Evolutionary conservation across 2,329 filamentous ascomycete genomes (phyloP).

Genomic region (Fusarium mundagurra): DNA sequence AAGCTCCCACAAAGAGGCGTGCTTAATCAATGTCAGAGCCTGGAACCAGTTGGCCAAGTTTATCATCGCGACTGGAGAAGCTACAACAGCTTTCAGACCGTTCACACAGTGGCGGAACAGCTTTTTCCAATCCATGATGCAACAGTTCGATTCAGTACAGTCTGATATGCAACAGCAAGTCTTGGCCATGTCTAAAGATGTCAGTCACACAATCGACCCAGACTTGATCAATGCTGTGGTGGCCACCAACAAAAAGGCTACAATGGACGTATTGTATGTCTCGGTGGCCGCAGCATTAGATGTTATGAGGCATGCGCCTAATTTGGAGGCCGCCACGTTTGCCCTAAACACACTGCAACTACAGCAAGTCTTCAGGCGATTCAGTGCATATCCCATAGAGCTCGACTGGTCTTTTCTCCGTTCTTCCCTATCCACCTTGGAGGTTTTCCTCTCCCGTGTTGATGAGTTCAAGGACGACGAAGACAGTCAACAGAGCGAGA

Average conservation of each 20-base stretch:
- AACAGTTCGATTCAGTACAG: conserved; percentile 66
- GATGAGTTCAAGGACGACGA: conserved; percentile 53
- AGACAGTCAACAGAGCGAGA: conserved; percentile 52
- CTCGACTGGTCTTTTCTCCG: conserved; percentile 61
- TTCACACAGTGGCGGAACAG: conserved; percentile 62
- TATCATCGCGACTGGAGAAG: conserved; percentile 58
- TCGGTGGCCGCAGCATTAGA: conserved; percentile 61
- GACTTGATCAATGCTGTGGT: conserved; percentile 61
- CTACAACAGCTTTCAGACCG: conserved; percentile 60
- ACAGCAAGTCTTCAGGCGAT: conserved; percentile 61
- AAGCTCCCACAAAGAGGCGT: conserved; percentile 73
- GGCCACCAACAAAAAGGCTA: conserved; percentile 61
- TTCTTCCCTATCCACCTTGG: conserved; percentile 57
- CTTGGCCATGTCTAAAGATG: conserved; percentile 58
- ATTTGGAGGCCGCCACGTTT: conserved; percentile 59
- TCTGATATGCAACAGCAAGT: conserved; percentile 67
- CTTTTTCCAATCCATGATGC: conserved; percentile 66
- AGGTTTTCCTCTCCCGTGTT: conserved; percentile 57
- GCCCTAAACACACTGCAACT: conserved; percentile 62
- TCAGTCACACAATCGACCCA: conserved; percentile 53
- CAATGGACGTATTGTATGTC: conserved; percentile 62
- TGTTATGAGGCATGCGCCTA: conserved; percentile 58
- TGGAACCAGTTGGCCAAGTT: conserved; percentile 72
- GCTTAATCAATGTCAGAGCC: conserved; percentile 69
- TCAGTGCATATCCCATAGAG: conserved; percentile 53